Conservation (phyloP, 352 stramenopile genomes). For the Pythium phragmiticola region DNA sequence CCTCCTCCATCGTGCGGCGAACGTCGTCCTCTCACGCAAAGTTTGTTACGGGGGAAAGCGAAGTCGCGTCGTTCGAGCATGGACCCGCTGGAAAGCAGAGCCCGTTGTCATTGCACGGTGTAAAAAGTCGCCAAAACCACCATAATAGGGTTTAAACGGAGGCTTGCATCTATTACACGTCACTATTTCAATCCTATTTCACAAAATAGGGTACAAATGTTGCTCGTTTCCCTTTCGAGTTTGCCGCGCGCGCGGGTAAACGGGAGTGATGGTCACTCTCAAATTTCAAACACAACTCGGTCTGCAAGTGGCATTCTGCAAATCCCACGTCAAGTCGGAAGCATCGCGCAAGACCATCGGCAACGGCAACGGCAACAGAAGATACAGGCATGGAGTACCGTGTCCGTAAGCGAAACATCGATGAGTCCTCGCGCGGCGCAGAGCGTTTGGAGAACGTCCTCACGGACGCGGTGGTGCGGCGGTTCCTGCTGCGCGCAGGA, state of each 20-base stretch:
- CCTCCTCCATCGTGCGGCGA: slow-evolving; percentile 54
- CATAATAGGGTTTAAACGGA: not conserved
- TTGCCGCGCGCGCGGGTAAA: slow-evolving; percentile 7
- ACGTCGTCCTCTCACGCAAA: not conserved
- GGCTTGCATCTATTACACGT: too few species aligned
- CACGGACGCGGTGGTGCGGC: slow-evolving; percentile 47
- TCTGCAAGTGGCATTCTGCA: slow-evolving; percentile 1
- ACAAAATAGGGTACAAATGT: slow-evolving; percentile 10
- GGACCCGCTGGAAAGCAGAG: not conserved
- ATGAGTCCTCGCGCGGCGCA: not conserved
- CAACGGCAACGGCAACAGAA: slow-evolving; percentile 4
- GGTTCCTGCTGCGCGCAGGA: slow-evolving; percentile 71
- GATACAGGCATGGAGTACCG: slow-evolving; percentile 38
- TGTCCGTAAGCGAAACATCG: slow-evolving; percentile 45
- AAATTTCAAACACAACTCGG: slow-evolving; percentile 27
- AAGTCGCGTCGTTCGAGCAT: not conserved
- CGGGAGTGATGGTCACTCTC: slow-evolving; percentile 27
- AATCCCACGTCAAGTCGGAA: not conserved
- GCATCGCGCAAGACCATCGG: not conserved
- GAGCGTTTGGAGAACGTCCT: slow-evolving; percentile 25
- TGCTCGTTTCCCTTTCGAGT: slow-evolving; percentile 21
- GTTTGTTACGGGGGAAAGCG: slow-evolving; percentile 1
- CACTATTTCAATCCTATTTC: not conserved
- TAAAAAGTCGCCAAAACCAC: not conserved
- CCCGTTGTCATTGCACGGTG: not conserved